Evolutionary conservation across 306 rosid genomes (phyloP), one percentile per base, ranked within the genome.

Genomic region (Quercus parvula): DNA sequence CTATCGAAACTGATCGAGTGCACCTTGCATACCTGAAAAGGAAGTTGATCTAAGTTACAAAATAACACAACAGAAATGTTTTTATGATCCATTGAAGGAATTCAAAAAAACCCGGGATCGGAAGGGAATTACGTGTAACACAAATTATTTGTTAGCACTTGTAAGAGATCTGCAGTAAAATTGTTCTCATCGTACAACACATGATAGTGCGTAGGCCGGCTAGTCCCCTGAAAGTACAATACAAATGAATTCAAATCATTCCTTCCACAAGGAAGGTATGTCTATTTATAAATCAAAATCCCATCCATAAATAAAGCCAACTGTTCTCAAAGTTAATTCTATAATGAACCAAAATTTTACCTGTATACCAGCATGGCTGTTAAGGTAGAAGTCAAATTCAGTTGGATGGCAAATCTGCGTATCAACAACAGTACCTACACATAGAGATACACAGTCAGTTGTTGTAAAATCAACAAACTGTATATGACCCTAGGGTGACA

Each of bases 291-390:
- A 12, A 35, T 68, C 56, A 24, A 18, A 11, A 46, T n/a, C 51
- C 49, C 1, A 1, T 4, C 64, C 17, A 62, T 33, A 77, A 17
- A 2, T 3, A 59, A 19, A 72, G 38, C 24, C 13, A 4, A 27
- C 18, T n/a, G 30, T 5, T 6, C 33, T 38, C 2, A n/a, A n/a
- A 51, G 46, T 31, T 59, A 13, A 68, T 28, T 27, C 54, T 25
- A 77, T 17, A 9, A 44, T 17, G 54, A 13, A 25, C 4, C 10
- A 49, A 52, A 12, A 27, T 15, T 68, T 31, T 51, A 94, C 96
- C 81, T 92, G 94, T 27, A 90, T 94, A 30, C 94, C 98, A 2
- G 96, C 94, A 77, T 94, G 98, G 69, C 97, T 94, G 49, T 94
- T 92, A 6, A 94, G 90, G 46, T 89, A 94, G 58, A 94, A 94